Evolutionary conservation across 331 rosid genomes (phyloP).

Genomic region (Ulmus americana): DNA sequence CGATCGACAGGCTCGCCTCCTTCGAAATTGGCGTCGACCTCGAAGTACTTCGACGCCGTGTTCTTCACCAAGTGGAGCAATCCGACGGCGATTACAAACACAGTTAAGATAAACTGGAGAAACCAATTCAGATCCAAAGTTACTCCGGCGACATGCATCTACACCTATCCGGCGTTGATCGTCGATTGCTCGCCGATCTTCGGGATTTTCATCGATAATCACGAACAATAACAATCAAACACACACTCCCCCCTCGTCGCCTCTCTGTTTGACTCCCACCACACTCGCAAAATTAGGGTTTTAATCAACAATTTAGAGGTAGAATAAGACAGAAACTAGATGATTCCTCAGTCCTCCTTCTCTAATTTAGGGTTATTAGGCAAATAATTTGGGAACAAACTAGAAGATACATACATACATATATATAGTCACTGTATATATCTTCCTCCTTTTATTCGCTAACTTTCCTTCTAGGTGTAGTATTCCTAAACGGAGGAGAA

Average conservation of each 20-base stretch:
- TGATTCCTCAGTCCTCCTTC: not conserved
- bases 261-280: not conserved
- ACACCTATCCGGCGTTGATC: slow-evolving; percentile 38
- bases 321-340: not conserved
- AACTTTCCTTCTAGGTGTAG: not conserved
- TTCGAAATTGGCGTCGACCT: slow-evolving; percentile 78
- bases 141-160: slow-evolving; percentile 75
- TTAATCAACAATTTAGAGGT: slow-evolving; percentile 4
- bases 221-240: slow-evolving; percentile 1
- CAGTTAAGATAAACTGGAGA: slow-evolving; percentile 52
- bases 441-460: not conserved
- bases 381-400: not conserved
- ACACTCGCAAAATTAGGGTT: slow-evolving; percentile 9
- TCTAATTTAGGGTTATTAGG: not conserved
- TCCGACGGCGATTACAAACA: slow-evolving; percentile 41
- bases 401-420: not conserved
- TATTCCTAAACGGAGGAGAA: not conserved
- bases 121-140: slow-evolving; percentile 85
- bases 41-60: slow-evolving; percentile 84
- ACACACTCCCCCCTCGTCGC: not conserved
- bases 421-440: not conserved
- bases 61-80: slow-evolving; percentile 54
- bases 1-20: slow-evolving; percentile 31
- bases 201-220: slow-evolving; percentile 55
- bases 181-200: slow-evolving; percentile 26